Evolutionary conservation across 768 basidiomycete genomes (phyloP).

Genomic region (Lanmaoa rubissima): DNA sequence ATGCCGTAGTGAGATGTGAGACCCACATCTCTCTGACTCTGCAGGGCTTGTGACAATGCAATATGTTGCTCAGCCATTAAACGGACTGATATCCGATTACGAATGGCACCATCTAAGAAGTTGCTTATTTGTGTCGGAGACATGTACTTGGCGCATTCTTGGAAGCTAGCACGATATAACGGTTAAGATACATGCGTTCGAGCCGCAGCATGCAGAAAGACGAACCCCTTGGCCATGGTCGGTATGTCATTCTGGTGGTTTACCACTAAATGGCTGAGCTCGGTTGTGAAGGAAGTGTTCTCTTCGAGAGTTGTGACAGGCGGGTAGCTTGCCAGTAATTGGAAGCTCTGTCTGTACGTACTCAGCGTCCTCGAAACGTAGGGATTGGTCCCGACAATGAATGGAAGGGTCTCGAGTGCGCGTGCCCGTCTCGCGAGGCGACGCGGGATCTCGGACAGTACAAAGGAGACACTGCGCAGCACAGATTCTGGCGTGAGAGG

Average conservation of each 20-base stretch:
- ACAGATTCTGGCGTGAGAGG: conserved; percentile 71
- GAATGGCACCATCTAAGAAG: conserved; percentile 83
- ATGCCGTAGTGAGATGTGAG: conserved; percentile 59
- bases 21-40: conserved; percentile 33
- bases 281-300: conserved; percentile 64
- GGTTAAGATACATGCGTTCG: background rate
- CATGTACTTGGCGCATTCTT: conserved; percentile 84
- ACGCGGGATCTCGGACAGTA: conserved; percentile 72
- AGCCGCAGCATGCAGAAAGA: conserved; percentile 9
- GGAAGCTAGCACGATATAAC: conserved; percentile 52
- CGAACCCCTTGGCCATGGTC: conserved; percentile 83
- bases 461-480: conserved; percentile 70
- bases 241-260: conserved; percentile 87
- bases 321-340: conserved; percentile 65
- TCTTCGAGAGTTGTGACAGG: conserved; percentile 63
- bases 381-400: conserved; percentile 88
- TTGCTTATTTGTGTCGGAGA: conserved; percentile 72
- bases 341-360: conserved; percentile 68
- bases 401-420: conserved; percentile 74
- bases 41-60: conserved; percentile 69
- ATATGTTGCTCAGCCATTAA: conserved; percentile 92
- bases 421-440: conserved; percentile 73
- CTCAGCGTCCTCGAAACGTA: conserved; percentile 72
- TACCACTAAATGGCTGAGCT: conserved; percentile 69
- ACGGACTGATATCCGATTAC: conserved; percentile 82